phyloP scores from a whole-genome alignment of 2,329 filamentous ascomycete genomes.

The Talaromyces sp. region DNA sequence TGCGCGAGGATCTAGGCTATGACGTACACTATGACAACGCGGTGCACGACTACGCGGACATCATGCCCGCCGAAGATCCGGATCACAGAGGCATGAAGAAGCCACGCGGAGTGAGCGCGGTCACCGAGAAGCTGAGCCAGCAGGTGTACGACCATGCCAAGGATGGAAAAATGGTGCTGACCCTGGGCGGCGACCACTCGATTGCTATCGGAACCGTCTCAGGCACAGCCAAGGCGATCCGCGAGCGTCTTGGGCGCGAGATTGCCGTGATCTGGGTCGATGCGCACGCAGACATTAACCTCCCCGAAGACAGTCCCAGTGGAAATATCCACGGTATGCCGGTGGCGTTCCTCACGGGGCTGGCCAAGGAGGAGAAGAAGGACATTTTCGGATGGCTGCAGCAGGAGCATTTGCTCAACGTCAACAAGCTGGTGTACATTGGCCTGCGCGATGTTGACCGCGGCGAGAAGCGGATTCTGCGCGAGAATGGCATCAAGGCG shows the following conservation, averaged over 20 bases:
- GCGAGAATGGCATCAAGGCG: conserved; percentile 85
- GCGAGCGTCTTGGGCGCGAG: conserved; percentile 75
- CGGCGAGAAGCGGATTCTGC: conserved; percentile 88
- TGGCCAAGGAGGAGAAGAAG: conserved; percentile 69
- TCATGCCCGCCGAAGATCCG: conserved; percentile 65
- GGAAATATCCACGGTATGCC: conserved; percentile 99
- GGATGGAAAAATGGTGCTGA: conserved; percentile 81
- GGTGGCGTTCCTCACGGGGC: conserved; percentile 80
- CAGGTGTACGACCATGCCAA: conserved; percentile 85
- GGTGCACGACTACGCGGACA: conserved; percentile 75
- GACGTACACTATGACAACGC: conserved; percentile 75
- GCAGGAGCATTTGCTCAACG: conserved; percentile 54
- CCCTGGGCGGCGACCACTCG: conserved; percentile 90
- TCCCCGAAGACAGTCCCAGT: conserved; percentile 79
- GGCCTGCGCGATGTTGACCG: conserved; percentile 86
- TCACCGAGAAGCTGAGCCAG: conserved; percentile 71
- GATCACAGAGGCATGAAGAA: conserved; percentile 92
- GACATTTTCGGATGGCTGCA: conserved; percentile 88
- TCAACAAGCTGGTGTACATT: conserved; percentile 93
- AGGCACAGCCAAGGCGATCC: conserved; percentile 78
- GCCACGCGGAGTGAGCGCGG: conserved; percentile 76
- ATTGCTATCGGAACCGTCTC: conserved; percentile 93
- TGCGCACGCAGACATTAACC: conserved; percentile 97
- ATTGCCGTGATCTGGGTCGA: conserved; percentile 98
- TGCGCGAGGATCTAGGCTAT: conserved; percentile 82